These are phyloP conservation scores for Eleusine coracana DNA, from an alignment of 176 grass and related monocot species.

Conservation along the genomic window DNA sequence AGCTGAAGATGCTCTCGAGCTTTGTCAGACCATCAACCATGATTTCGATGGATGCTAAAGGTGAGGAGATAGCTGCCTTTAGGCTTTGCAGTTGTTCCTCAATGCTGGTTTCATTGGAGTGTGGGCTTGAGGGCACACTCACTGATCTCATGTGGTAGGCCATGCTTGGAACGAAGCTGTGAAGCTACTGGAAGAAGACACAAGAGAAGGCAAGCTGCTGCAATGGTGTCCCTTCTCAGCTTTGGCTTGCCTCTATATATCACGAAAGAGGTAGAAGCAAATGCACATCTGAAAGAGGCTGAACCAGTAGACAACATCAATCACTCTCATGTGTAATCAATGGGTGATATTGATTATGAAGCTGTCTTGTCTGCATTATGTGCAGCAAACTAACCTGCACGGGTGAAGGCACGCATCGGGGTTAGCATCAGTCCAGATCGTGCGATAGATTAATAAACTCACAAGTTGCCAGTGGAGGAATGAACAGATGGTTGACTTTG, in stretches of 20 bases:
- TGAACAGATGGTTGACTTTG: not conserved
- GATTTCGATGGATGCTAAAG: not conserved
- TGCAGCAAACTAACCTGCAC: not conserved
- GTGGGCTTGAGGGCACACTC: not conserved
- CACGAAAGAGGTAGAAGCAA: not conserved
- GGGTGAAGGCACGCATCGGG: not conserved
- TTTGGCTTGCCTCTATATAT: conserved; percentile 7
- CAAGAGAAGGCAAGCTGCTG: not conserved
- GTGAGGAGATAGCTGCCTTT: not conserved
- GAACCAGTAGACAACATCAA: not conserved
- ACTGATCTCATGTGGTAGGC: not conserved
- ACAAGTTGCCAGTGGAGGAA: not conserved
- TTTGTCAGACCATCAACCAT: not conserved
- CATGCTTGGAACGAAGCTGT: not conserved
- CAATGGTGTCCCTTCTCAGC: not conserved
- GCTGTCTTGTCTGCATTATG: not conserved
- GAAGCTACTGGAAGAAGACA: not conserved
- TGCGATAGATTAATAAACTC: not conserved
- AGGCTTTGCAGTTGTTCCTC: not conserved
- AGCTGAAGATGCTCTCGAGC: not conserved
- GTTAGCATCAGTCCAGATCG: not conserved
- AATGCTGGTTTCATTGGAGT: not conserved
- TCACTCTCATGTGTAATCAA: not conserved
- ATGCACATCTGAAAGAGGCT: not conserved
- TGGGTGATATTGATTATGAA: not conserved